Base-by-base conservation (phyloP, 352 stramenopile genomes). In the Globisporangium nodosum region DNA sequence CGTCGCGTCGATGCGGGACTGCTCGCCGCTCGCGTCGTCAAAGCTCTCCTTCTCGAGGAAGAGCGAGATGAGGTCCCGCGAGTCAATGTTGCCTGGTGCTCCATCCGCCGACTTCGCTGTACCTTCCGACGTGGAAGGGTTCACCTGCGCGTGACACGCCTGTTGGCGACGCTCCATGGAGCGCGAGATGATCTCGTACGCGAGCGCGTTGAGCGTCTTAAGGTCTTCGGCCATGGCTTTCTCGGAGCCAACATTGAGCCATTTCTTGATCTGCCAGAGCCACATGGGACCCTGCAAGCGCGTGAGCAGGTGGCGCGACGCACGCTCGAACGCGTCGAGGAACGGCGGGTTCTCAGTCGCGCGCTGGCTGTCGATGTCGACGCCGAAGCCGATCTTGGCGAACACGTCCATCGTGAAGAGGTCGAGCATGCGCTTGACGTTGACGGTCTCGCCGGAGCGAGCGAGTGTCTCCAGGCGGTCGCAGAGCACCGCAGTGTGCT, bases 371-470 rank as follows among this genome's bases (percentile, higher is more conserved):
- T 62, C 35, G 16, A 85, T 27, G 33, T 83, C 64, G 46, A 78
- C 64, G 40, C 75, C 75, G 60, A 86, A 86, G 30, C 70, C 73
- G 42, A 88, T 84, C 33, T 78, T 63, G 2, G 70, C 70, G 53
- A 88, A 86, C 33, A 78, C 68, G 47, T 88, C 78, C 54, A 83
- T 69, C 24, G 78, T 88, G 56, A 83, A 77, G 13, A 63, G 40
- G 55, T 74, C 58, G 4, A 81, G 33, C 33, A 79, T 49, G 3
- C 63, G 52, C 50, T 74, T 71, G 40, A 81, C 33, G 6, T 67
- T 50, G 5, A 64, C 35, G 0, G 9, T 5, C 18, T 50, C 48
- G 2, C 61, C 20, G 2, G 8, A 8, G 1, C 7, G 6, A 8
- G 43, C 15, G 24, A 56, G 20, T 0, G 16, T 13, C 5, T 35